Evolutionary conservation across 2,329 filamentous ascomycete species (phyloP), one percentile per base, ranked within the genome.

Genomic region (Pyricularia grisea): DNA sequence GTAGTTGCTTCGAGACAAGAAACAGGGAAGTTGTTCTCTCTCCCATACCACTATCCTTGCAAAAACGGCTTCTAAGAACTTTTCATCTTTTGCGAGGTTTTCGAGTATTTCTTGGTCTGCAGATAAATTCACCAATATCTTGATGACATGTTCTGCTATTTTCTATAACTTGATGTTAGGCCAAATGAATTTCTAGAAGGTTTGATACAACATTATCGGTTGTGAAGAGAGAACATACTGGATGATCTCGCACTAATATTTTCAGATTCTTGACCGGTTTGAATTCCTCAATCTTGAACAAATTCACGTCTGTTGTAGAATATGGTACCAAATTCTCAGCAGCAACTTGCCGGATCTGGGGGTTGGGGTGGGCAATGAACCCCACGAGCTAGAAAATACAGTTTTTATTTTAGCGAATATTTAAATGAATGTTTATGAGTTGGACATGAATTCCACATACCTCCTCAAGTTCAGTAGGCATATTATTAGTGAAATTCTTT

Each of bases 121-220:
- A 1, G 92, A 90, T 20, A 95, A 82, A 77, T 97, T 97, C 74
- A 98, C 87, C 71, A 99, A 89, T 73, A 97, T 94, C 17, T 89
- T 96, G 73, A 97, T 81, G 55, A 92, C 94, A 87, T 97, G 91
- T 77, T 95, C 92, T n/a, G 94, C 92, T 71, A 97, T 97, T 78
- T 91, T 88, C 89, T 96, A 72, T 4, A 64, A 20, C 10, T 20
- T 17, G 14, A 14, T 63, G 60, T 63, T 28, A 63, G 25, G 14
- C 6, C 27, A 63, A 63, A 42, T 14, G 33, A 42, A 42, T n/a
- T n/a, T n/a, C n/a, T 17, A 42, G 1, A 42, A 9, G 17, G 17
- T 17, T 6, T 66, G 2, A 55, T 17, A 28, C 33, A 20, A 23
- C 6, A 25, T 9, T 9, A 50, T n/a, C 6, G 17, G 14, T 17